A percentile compares a stretch with the other conserved stretches of the same genome.
These are phyloP conservation scores for Mortierella sp. DNA, from an alignment of 371 early-diverging fungal species.

Conservation along the genomic window DNA sequence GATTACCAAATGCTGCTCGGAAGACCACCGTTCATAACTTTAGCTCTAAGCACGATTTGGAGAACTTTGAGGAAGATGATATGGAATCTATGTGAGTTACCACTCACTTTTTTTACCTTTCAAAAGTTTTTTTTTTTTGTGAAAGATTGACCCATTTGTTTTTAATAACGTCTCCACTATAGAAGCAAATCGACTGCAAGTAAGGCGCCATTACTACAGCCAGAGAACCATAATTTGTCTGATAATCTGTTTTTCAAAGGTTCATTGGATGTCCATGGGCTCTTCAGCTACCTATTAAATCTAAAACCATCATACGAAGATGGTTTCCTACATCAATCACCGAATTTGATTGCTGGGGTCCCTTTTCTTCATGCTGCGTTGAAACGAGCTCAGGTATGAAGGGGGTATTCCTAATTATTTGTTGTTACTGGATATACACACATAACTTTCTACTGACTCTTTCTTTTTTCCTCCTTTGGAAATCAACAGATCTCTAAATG, in stretches of 20 bases:
- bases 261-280: constrained; percentile 36
- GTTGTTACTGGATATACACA: neutral
- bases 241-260: constrained; percentile 37
- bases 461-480: neutral
- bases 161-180: neutral
- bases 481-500: constrained; percentile 35
- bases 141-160: neutral
- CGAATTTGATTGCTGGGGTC: constrained; percentile 29
- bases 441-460: neutral
- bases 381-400: constrained; percentile 37
- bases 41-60: constrained; percentile 46
- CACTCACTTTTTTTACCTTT: neutral
- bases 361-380: constrained; percentile 50
- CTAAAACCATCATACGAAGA: constrained; percentile 40
- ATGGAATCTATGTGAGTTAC: constrained; percentile 12
- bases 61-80: constrained; percentile 26
- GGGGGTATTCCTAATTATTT: neutral
- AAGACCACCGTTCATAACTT: constrained; percentile 31
- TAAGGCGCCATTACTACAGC: neutral
- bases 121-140: neutral
- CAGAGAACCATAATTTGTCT: constrained; percentile 19
- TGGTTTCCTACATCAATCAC: constrained; percentile 42
- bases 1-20: constrained; percentile 21
- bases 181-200: neutral
- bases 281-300: constrained; percentile 41